Conservation (phyloP, 371 early-diverging fungal species). For the Umbelopsis sp. region DNA sequence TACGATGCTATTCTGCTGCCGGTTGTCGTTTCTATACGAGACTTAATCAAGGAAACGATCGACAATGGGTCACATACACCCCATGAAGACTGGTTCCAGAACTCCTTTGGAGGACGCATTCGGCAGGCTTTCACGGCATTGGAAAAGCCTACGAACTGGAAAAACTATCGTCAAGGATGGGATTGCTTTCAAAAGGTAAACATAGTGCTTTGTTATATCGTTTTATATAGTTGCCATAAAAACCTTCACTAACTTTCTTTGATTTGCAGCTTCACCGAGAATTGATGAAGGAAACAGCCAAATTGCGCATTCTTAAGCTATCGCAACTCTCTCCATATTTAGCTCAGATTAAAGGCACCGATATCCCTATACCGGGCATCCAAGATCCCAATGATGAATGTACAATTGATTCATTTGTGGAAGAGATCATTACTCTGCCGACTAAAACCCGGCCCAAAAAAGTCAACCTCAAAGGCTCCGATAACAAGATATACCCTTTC, state of each 20-base stretch:
- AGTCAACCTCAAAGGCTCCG: conserved; percentile 69
- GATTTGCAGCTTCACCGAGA: conserved; percentile 46
- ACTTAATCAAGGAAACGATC: conserved; percentile 48
- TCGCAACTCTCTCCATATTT: conserved; percentile 70
- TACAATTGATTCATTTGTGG: conserved; percentile 63
- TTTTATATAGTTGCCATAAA: neutral
- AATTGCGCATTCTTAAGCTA: conserved; percentile 58
- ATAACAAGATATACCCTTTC: conserved; percentile 80
- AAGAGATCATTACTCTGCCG: conserved; percentile 66
- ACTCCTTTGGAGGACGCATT: conserved; percentile 59
- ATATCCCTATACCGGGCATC: conserved; percentile 71
- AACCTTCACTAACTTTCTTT: neutral
- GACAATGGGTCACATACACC: conserved; percentile 42
- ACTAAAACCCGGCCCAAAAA: conserved; percentile 94
- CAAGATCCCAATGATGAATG: conserved; percentile 29
- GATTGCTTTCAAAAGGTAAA: conserved; percentile 62
- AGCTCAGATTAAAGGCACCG: conserved; percentile 46
- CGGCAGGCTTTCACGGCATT: conserved; percentile 52
- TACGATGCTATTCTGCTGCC: conserved; percentile 65
- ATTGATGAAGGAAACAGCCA: conserved; percentile 63
- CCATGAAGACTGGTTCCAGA: conserved; percentile 73
- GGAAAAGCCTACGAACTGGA: conserved; percentile 53
- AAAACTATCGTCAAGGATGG: conserved; percentile 62
- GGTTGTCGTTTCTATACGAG: conserved; percentile 58
- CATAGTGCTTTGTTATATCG: neutral